These are phyloP conservation scores for Candida mesenterica DNA, from an alignment of 1,139 yeast genomes.

Conservation along the genomic window DNA sequence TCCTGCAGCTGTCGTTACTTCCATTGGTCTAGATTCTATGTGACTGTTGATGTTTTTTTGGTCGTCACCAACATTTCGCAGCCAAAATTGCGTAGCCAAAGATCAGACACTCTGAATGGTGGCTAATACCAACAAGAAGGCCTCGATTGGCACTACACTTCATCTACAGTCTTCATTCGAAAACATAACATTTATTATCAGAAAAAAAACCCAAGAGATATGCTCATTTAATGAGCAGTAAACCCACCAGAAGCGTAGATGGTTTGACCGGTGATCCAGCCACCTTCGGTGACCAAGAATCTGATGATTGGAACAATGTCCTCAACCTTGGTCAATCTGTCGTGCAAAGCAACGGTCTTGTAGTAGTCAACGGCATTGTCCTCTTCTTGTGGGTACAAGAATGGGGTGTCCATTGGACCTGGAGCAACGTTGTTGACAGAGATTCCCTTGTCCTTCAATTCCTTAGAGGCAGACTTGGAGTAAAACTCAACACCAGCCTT, in stretches of 20 bases:
- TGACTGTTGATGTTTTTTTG: no score
- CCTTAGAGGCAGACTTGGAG: conserved; percentile 58
- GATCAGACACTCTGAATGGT: no score
- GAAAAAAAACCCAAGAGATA: no score
- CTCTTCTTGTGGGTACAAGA: conserved; percentile 61
- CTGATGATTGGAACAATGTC: conserved; percentile 65
- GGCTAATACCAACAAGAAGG: no score
- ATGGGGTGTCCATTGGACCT: conserved; percentile 74
- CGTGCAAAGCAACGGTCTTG: conserved; percentile 48
- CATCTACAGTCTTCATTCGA: no score
- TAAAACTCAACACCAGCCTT: conserved; percentile 63
- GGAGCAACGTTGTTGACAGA: conserved; percentile 63
- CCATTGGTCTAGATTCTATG: no score
- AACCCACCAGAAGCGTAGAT: conserved; percentile 64
- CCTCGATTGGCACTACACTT: no score
- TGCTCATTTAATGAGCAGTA: conserved; percentile 44
- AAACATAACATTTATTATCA: no score
- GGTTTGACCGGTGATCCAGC: conserved; percentile 72
- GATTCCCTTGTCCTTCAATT: conserved; percentile 46
- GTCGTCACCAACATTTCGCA: no score
- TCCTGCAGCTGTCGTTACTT: no score
- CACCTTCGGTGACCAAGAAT: conserved; percentile 63
- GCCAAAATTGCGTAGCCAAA: no score
- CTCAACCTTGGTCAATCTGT: conserved; percentile 53
- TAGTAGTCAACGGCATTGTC: conserved; percentile 52